Evolutionary conservation across 2,329 filamentous ascomycete species (phyloP).

Genomic region (Fusarium vanettenii): DNA sequence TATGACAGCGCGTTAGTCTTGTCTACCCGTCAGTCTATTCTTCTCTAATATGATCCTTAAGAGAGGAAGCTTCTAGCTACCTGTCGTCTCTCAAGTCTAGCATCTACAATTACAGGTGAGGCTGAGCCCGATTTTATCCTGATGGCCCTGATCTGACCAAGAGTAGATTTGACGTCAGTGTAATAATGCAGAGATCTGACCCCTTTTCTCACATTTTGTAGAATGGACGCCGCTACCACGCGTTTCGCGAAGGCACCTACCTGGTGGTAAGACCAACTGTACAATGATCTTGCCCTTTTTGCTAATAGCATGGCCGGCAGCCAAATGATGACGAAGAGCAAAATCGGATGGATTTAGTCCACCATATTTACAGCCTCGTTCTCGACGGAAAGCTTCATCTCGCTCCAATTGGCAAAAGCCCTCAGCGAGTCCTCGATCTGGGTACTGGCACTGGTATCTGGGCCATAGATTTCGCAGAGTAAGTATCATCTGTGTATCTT

Average conservation of each 20-base stretch:
- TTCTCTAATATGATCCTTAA: neutral
- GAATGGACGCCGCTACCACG: slow-evolving; percentile 30
- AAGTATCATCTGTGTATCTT: neutral
- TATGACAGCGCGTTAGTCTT: neutral
- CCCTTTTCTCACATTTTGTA: neutral
- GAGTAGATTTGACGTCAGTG: slow-evolving; percentile 20
- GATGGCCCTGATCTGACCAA: neutral
- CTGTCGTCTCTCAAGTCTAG: slow-evolving; percentile 25
- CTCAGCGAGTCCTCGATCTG: slow-evolving; percentile 6
- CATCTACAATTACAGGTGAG: slow-evolving; percentile 22
- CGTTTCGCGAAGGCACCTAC: slow-evolving; percentile 28
- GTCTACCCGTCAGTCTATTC: accelerated
- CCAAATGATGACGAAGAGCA: slow-evolving; percentile 22
- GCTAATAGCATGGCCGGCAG: neutral
- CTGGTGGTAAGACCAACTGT: neutral
- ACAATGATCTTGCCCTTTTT: neutral
- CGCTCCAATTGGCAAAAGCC: neutral
- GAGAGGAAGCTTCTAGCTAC: slow-evolving; percentile 10
- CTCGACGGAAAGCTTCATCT: slow-evolving; percentile 1
- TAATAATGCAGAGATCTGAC: accelerated
- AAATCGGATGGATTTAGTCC: slow-evolving; percentile 13
- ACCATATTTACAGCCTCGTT: slow-evolving; percentile 11
- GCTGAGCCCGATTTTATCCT: accelerated
- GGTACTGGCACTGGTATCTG: slow-evolving; percentile 21
- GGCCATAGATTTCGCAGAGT: slow-evolving; percentile 18